Conservation (phyloP, 345 rosid species). For the Salix koriyanagi region DNA sequence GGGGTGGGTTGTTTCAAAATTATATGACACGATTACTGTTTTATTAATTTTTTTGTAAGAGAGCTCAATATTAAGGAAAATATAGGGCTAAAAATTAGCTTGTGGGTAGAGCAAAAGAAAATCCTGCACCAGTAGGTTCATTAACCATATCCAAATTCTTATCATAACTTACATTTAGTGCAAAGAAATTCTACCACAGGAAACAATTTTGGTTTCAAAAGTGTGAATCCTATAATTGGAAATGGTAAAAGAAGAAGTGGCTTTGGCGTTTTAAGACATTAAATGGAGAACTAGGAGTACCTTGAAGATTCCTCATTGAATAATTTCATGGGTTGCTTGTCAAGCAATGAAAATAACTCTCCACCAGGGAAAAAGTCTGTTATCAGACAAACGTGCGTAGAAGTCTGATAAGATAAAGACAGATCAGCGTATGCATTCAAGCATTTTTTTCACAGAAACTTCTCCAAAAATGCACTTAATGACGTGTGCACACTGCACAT, state of each 20-base stretch:
- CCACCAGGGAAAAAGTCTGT: conserved; percentile 98
- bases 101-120: background rate
- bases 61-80: background rate
- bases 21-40: no score
- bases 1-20: no score
- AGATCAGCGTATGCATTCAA: conserved; percentile 6
- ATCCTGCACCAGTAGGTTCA: background rate
- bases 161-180: background rate
- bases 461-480: no score
- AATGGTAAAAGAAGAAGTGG: background rate
- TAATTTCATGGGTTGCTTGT: conserved; percentile 83
- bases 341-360: conserved; percentile 86
- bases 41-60: background rate
- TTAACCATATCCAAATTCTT: background rate
- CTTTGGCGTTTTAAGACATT: background rate
- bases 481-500: no score
- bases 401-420: conserved; percentile 56
- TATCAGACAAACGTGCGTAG: conserved; percentile 90
- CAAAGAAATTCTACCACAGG: background rate
- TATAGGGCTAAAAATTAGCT: background rate
- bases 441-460: background rate
- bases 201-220: background rate
- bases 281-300: conserved; percentile 27
- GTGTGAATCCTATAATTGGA: background rate
- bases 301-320: conserved; percentile 86